Evolutionary conservation across 192 early-diverging fungal species (phyloP).

Genomic region (Coemansia sp.): DNA sequence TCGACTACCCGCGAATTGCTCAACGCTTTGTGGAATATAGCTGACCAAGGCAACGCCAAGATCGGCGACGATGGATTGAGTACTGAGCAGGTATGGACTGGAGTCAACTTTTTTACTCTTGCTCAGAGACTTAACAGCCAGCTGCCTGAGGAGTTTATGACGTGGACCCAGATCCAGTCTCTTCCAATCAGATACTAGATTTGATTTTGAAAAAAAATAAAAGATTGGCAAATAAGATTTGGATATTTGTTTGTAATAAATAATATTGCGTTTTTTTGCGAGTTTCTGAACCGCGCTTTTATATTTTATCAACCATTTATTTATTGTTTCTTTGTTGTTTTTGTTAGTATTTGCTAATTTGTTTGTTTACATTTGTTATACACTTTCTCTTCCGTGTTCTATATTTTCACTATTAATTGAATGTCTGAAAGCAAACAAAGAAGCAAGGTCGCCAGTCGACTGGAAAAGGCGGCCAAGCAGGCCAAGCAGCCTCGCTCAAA

Average conservation of each 20-base stretch:
- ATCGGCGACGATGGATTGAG: constrained; percentile 9
- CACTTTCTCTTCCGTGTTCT: neutral
- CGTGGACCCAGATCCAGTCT: constrained; percentile 23
- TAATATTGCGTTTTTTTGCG: too few relatives aligned
- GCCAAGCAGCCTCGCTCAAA: constrained; percentile 6
- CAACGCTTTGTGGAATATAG: constrained; percentile 23
- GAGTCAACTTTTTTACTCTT: constrained; percentile 32
- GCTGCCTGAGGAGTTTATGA: constrained; percentile 33
- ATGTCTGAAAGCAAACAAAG: constrained; percentile 20
- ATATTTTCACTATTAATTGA: neutral
- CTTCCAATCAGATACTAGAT: constrained; percentile 8
- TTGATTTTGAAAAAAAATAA: neutral
- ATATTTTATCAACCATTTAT: constrained; percentile 1
- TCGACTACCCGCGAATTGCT: constrained; percentile 33
- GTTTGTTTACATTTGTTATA: neutral
- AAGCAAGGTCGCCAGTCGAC: constrained; percentile 33
- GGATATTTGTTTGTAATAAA: constrained; percentile 1
- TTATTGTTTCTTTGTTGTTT: constrained; percentile 5
- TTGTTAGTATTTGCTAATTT: neutral
- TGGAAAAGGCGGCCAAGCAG: constrained; percentile 31
- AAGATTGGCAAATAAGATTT: neutral
- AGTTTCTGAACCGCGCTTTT: constrained; percentile 3
- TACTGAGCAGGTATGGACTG: constrained; percentile 22
- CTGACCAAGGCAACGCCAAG: constrained; percentile 11
- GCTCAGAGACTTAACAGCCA: constrained; percentile 38